These are phyloP conservation scores for Penicillium egyptiacum DNA, from an alignment of 495 filamentous ascomycete genomes.

Conservation along the genomic window DNA sequence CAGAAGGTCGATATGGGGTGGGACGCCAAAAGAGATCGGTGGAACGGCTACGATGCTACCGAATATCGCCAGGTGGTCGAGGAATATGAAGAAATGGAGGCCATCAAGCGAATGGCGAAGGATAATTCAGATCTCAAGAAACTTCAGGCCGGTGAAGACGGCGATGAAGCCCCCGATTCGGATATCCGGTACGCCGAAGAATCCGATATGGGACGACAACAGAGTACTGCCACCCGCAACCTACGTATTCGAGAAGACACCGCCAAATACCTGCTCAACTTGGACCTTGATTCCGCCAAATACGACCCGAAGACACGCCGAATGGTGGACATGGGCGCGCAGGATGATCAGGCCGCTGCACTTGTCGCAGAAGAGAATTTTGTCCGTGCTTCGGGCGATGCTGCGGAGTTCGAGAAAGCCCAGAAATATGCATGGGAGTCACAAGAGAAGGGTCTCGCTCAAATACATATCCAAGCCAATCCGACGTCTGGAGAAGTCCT, in stretches of 20 bases:
- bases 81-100: conserved; percentile 84
- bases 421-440: conserved; percentile 93
- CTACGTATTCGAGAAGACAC: conserved; percentile 93
- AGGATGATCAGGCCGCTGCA: conserved; percentile 76
- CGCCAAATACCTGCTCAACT: conserved; percentile 93
- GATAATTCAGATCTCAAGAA: conserved; percentile 44
- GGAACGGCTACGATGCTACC: conserved; percentile 91
- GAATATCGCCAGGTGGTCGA: conserved; percentile 84
- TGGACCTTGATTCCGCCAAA: conserved; percentile 94
- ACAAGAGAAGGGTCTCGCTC: conserved; percentile 74
- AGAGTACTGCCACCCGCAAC: conserved; percentile 86
- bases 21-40: conserved; percentile 98
- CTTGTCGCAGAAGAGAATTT: conserved; percentile 95
- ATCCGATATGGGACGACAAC: conserved; percentile 91
- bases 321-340: conserved; percentile 87
- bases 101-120: conserved; percentile 63
- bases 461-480: conserved; percentile 91
- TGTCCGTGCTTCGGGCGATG: conserved; percentile 86
- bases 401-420: conserved; percentile 89
- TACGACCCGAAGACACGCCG: conserved; percentile 97
- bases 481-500: conserved; percentile 86
- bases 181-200: conserved; percentile 89
- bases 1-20: conserved; percentile 84
- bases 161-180: conserved; percentile 56
- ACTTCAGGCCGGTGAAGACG: conserved; percentile 53